Base-by-base conservation (phyloP, 2,329 filamentous ascomycete genomes). In the Fusarium brevicatenulatum region DNA sequence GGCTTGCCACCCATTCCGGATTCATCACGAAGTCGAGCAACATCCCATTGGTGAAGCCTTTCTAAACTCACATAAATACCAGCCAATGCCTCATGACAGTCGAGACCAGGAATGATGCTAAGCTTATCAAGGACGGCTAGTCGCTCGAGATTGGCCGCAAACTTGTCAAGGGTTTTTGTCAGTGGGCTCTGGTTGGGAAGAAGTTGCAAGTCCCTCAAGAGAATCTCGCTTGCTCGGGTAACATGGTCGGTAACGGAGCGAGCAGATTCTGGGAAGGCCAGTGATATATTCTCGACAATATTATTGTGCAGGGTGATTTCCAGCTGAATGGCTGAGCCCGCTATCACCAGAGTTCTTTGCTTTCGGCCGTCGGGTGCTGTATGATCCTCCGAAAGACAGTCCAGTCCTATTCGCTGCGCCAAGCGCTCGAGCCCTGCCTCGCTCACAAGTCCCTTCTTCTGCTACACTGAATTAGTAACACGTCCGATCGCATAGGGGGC, bases 1-100 rank as follows among this genome's bases (percentile, higher is more conserved):
- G 84, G 80, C 74, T 85, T 86, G 25, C 79, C 81, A n/a, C 76
- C 76, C 74, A 86, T 81, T 4, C 81, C 80, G 4, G 84, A 81
- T 19, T 88, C 86, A 65, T 87, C 85, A 15, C 86, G 86, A 36
- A 91, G 80, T 70, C 85, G 87, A 63, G 88, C 85, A 68, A 91
- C 83, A 78, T 96, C 93, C 85, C 93, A 92, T 50, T 89, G 85
- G 77, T 93, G 90, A n/a, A 97, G 83, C 74, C 86, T 90, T 66
- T 87, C 85, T 67, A 96, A 83, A 77, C 92, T 93, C 63, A 88
- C 88, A 79, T 92, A 93, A 10, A 97, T 85, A 7, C 93, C 93
- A 8, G 89, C 90, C 49, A 95, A 85, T 1, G 93, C 93, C 78
- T 94, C 92, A 78, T 93, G 92, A 79, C 93, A 93, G 75, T 93